Evolutionary conservation across 2,329 filamentous ascomycete species (phyloP), one percentile per base, ranked within the genome.

Genomic region (Colletotrichum graminicola): DNA sequence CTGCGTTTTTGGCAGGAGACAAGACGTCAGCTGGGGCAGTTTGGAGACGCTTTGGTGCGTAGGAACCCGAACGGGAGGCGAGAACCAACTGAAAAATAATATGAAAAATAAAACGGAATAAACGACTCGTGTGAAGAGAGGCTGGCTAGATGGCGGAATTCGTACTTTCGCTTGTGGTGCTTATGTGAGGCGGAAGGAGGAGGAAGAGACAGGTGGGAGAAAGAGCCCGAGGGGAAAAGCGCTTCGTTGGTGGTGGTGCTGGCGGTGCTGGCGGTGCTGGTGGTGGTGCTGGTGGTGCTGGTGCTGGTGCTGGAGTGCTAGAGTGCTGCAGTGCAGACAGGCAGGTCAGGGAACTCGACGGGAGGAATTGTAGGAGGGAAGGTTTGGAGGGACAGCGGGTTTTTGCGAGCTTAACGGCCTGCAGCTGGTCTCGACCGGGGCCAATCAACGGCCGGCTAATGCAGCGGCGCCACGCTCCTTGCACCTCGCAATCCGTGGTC

Each of bases 381-480:
- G 60, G 64, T 65, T 64, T 67, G 67, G 47, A 65, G 62, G 32
- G 26, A 32, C 62, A 76, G 75, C 75, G 75, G 76, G 67, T 76
- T 73, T 77, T 77, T 73, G 75, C 77, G 77, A 75, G 61, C 70
- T 73, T 74, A 73, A 73, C 75, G 41, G 29, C 71, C 75, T 76
- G 75, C 76, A 77, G 76, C 75, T 75, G 76, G 76, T 70, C 66
- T 72, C 55, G 57, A 60, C 60, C 67, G 74, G 73, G 75, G 67
- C 80, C 79, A 81, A 80, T 81, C 76, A 80, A 75, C 74, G 52
- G 23, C 74, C 69, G 68, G 63, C 63, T 70, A 47, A 49, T 72
- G 66, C 69, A 68, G 68, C 73, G 66, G 74, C 74, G 78, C 76
- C 77, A 79, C 75, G 75, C 74, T 54, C 61, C 36, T 63, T 55